Conservation (phyloP, 1,284 basidiomycete genomes). For the Melampsora americana region DNA sequence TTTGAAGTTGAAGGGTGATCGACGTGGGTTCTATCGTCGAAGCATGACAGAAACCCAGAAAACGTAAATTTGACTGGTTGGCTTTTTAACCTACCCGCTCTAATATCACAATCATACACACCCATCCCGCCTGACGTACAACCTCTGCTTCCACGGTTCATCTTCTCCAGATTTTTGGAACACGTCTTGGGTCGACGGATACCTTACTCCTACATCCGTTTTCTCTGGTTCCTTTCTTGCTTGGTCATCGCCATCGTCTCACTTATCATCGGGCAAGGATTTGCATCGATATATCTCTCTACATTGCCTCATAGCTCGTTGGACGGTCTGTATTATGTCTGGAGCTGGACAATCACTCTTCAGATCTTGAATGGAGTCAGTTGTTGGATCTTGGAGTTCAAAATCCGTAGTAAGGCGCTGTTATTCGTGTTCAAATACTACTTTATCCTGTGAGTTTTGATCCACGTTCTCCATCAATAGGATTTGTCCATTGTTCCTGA, state of each 20-base stretch:
- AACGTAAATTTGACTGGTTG: constrained; percentile 45
- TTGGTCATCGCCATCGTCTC: constrained; percentile 60
- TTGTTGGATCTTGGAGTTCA: constrained; percentile 59
- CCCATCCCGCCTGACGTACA: constrained; percentile 49
- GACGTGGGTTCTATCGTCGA: constrained; percentile 52
- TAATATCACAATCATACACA: background rate
- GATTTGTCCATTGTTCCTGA: background rate
- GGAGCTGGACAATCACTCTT: constrained; percentile 60
- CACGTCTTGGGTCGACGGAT: constrained; percentile 57
- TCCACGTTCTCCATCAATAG: constrained; percentile 54
- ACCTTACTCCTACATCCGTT: constrained; percentile 60
- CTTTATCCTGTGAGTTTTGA: constrained; percentile 49
- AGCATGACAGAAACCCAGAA: constrained; percentile 55
- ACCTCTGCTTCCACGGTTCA: no score
- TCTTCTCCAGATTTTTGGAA: constrained; percentile 55
- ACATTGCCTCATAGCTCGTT: constrained; percentile 61
- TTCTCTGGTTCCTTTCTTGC: constrained; percentile 61
- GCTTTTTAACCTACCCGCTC: background rate
- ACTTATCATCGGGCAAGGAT: constrained; percentile 61
- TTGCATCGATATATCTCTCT: constrained; percentile 59
- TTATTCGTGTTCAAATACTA: constrained; percentile 59
- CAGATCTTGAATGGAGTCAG: constrained; percentile 58
- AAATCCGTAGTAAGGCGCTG: constrained; percentile 59
- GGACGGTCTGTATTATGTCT: constrained; percentile 61
- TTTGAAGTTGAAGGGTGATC: constrained; percentile 49